A percentile compares a stretch with the other conserved stretches of the same genome.
These are phyloP conservation scores for Sanghuangporus sanghuang DNA, from an alignment of 1,284 basidiomycete genomes.

Conservation along the genomic window DNA sequence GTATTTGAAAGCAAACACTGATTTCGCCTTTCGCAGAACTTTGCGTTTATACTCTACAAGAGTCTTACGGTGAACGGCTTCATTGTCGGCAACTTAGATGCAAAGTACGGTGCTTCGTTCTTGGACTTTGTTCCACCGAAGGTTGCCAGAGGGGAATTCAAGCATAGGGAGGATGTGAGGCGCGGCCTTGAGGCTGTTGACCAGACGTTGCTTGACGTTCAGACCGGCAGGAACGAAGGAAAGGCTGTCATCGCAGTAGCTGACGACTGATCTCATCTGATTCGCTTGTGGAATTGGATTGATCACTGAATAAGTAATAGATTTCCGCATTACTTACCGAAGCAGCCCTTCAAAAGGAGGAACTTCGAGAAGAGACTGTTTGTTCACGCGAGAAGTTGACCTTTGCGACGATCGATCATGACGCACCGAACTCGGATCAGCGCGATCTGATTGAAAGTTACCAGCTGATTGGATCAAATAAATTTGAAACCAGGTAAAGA, in stretches of 20 bases:
- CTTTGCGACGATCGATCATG: background rate
- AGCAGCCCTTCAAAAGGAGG: background rate
- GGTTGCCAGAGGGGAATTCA: constrained; percentile 39
- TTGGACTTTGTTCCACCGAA: constrained; percentile 38
- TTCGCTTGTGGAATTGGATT: background rate
- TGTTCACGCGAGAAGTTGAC: constrained; percentile 34
- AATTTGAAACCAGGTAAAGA: background rate
- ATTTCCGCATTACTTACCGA: too few relatives aligned
- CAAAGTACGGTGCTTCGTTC: constrained; percentile 23
- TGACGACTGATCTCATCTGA: constrained; percentile 15
- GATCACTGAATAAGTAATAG: too few relatives aligned
- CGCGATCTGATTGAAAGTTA: background rate
- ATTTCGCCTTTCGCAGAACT: constrained; percentile 16
- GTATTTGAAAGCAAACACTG: background rate
- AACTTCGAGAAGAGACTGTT: constrained; percentile 39
- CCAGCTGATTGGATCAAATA: background rate
- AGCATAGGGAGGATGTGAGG: constrained; percentile 36
- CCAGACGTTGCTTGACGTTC: constrained; percentile 35
- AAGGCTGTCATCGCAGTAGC: constrained; percentile 33
- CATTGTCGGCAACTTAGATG: constrained; percentile 33
- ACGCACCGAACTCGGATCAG: background rate
- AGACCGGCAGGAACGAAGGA: constrained; percentile 38
- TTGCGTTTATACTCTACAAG: constrained; percentile 35
- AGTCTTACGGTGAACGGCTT: constrained; percentile 41
- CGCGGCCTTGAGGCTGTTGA: constrained; percentile 34